Evolutionary conservation across 1,284 basidiomycete species (phyloP), one percentile per base, ranked within the genome.

Genomic region (Trichosporon sp.): DNA sequence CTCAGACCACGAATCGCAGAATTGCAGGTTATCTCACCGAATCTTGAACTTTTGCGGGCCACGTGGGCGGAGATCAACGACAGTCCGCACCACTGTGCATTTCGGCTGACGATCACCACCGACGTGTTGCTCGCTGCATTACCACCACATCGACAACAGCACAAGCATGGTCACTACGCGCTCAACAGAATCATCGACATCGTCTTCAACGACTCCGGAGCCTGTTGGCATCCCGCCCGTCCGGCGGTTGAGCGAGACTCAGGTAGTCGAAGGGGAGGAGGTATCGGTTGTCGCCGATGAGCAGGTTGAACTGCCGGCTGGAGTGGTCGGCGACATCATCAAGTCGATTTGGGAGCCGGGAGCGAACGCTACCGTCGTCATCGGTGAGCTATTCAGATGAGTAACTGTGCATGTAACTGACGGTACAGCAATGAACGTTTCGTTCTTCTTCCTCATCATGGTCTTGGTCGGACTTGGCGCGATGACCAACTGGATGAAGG

Each of bases 291-390:
- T 37, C 35, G 32, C 32, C 59, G 32, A 63, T 37, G 32, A 8
- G 12, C 32, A 14, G 59, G 3, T 6, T 16, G 59, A 63, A 10
- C 66, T 70, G 40, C 19, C 77, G 19, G 68, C 72, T 14, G 81
- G 81, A 4, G 83, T 84, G 70, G 56, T 82, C 12, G 74, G 72
- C 0, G 71, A 76, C 66, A 73, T 84, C 8, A 76, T 80, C 48
- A 77, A 79, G 66, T 83, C 81, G 8, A 74, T 84, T 26, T 82
- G 59, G 5, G 68, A 83, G 81, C 81, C 83, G 16, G 83, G 83
- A 67, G 81, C 76, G 2, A 84, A 83, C 69, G 64, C 76, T 8
- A 77, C 81, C 5, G 77, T 81, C 1, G 79, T 82, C 10, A 74
- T 81, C 65, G 80, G 82, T 81, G 54, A 46, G 78, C 21, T 26